A percentile compares a stretch with the other conserved stretches of the same genome.
These are phyloP conservation scores for Nigrospora osmanthi DNA, from an alignment of 2,329 filamentous ascomycete species.

Conservation along the genomic window DNA sequence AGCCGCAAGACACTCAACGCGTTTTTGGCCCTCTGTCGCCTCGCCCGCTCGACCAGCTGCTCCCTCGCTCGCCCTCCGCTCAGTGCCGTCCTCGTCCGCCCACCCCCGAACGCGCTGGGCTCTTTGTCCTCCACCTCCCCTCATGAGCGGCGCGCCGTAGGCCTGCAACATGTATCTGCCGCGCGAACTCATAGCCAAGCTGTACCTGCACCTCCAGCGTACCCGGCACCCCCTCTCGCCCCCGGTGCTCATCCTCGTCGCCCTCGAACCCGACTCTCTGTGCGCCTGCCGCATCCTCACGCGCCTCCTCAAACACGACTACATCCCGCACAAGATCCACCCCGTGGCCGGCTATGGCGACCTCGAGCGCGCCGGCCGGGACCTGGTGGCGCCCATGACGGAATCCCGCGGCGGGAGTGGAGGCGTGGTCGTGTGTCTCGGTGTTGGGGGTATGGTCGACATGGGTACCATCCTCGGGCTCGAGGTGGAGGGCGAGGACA, in stretches of 20 bases:
- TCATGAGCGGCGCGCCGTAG: too few species aligned
- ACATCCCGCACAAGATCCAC: constrained; percentile 95
- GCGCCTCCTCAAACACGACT: constrained; percentile 89
- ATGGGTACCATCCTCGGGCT: constrained; percentile 73
- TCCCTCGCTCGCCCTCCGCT: too few species aligned
- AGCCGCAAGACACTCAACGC: too few species aligned
- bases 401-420: constrained; percentile 75
- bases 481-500: constrained; percentile 58
- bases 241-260: constrained; percentile 83
- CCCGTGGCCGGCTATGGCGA: constrained; percentile 90
- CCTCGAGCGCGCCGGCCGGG: constrained; percentile 68
- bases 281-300: constrained; percentile 94
- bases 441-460: constrained; percentile 87
- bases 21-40: too few species aligned
- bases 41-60: too few species aligned
- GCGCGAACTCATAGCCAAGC: constrained; percentile 76
- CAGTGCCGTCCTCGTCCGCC: too few species aligned
- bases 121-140: too few species aligned
- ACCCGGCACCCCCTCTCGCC: constrained; percentile 85
- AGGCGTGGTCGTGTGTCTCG: constrained; percentile 84
- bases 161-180: constrained; percentile 77
- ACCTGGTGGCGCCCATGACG: constrained; percentile 81
- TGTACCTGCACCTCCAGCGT: constrained; percentile 83
- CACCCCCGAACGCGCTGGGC: too few species aligned
- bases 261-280: constrained; percentile 89